Conservation (phyloP, 345 rosid species). For the Gossypium herbaceum region DNA sequence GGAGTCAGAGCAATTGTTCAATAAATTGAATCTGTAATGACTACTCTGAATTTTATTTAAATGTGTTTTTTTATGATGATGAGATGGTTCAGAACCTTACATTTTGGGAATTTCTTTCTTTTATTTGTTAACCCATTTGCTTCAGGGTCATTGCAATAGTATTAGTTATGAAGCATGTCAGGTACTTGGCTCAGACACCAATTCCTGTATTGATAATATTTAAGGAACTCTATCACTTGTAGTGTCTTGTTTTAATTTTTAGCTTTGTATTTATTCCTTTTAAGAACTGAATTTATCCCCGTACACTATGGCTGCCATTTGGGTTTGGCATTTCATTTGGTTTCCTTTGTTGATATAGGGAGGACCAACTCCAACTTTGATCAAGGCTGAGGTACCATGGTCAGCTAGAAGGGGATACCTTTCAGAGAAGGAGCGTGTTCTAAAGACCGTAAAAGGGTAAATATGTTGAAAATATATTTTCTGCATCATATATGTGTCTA, state of each 20-base stretch:
- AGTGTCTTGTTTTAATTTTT: not conserved
- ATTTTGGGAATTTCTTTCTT: not conserved
- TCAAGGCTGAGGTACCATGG: slow-evolving; percentile 96
- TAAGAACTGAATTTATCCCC: not conserved
- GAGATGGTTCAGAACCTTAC: not conserved
- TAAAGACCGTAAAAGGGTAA: slow-evolving; percentile 61
- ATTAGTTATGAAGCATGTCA: not conserved
- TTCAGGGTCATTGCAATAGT: not conserved
- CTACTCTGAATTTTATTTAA: not conserved
- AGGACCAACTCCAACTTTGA: slow-evolving; percentile 59
- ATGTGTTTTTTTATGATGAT: not conserved
- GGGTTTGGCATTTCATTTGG: slow-evolving; percentile 1
- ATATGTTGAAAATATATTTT: not conserved
- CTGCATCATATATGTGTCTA: not conserved
- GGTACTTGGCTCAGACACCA: not conserved
- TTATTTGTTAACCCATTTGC: not conserved
- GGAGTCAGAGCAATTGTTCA: not conserved
- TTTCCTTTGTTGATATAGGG: slow-evolving; percentile 42
- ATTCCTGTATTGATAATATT: not conserved
- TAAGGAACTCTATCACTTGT: not conserved
- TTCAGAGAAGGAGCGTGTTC: slow-evolving; percentile 78
- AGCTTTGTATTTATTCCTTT: not conserved
- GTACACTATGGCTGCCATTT: not conserved
- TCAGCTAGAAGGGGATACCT: slow-evolving; percentile 73
- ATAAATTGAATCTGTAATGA: not conserved